A percentile compares a stretch with the other conserved stretches of the same genome.
Evolutionary conservation across 129 eudicot species (phyloP).

Genomic region (Lactuca saligna): DNA sequence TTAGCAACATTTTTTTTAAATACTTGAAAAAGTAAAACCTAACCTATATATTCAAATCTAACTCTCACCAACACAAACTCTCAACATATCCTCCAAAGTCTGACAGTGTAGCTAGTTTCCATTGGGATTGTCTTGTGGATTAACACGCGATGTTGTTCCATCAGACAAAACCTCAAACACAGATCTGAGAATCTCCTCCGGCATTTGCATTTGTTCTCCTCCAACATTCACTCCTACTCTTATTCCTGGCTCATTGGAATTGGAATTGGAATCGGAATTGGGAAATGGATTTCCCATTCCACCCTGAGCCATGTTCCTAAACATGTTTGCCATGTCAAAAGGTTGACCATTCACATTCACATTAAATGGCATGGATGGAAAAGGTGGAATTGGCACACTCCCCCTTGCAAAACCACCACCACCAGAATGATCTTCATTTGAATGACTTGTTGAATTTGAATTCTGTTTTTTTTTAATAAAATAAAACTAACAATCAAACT

Average conservation of each 20-base stretch:
- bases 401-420: conserved; percentile 41
- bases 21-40: conserved; percentile 1
- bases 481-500: background rate
- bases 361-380: conserved; percentile 44
- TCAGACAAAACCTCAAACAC: conserved; percentile 64
- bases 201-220: conserved; percentile 28
- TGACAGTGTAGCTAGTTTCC: conserved; percentile 31
- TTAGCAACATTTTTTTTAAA: background rate
- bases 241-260: conserved; percentile 33
- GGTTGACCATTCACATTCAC: conserved; percentile 30
- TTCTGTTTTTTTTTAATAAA: conserved; percentile 36
- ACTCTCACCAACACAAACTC: background rate
- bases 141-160: conserved; percentile 34
- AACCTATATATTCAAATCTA: background rate
- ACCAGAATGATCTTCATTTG: conserved; percentile 31
- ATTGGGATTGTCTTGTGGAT: conserved; percentile 28
- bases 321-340: conserved; percentile 49
- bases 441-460: conserved; percentile 41
- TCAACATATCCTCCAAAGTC: background rate
- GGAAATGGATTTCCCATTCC: conserved; percentile 8
- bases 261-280: conserved; percentile 9
- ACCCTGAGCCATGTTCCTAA: conserved; percentile 43
- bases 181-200: conserved; percentile 62
- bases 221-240: conserved; percentile 43
- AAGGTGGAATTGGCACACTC: conserved; percentile 35